Percentiles rank a stretch among this genome's conserved stretches.
These are phyloP conservation scores for Geotrichum macrosporum DNA, from an alignment of 1,139 yeast species.

Conservation along the genomic window DNA sequence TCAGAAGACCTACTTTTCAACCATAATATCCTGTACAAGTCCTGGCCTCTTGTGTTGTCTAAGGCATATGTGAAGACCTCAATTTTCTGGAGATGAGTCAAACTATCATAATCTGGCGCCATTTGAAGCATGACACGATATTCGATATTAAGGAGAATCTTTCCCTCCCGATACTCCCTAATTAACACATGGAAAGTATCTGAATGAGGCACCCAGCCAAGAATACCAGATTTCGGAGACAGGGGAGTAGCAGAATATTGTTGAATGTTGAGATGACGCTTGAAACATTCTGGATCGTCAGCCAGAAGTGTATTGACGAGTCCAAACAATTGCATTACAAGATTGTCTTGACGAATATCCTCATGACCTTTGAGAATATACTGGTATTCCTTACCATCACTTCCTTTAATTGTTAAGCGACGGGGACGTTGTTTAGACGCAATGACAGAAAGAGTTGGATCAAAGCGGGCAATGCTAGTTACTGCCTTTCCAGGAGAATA, in stretches of 20 bases:
- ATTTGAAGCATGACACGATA: slow-evolving; percentile 94
- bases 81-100: slow-evolving; percentile 84
- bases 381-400: slow-evolving; percentile 86
- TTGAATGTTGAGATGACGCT: slow-evolving; percentile 90
- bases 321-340: slow-evolving; percentile 97
- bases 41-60: slow-evolving; percentile 95
- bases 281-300: slow-evolving; percentile 93
- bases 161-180: slow-evolving; percentile 87
- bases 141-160: slow-evolving; percentile 83
- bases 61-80: slow-evolving; percentile 95
- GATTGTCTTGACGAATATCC: slow-evolving; percentile 94
- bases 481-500: slow-evolving; percentile 81
- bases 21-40: slow-evolving; percentile 93
- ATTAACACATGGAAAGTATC: slow-evolving; percentile 95
- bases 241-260: slow-evolving; percentile 89
- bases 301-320: slow-evolving; percentile 83
- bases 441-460: slow-evolving; percentile 81
- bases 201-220: slow-evolving; percentile 97
- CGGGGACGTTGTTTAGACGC: slow-evolving; percentile 96
- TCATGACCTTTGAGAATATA: slow-evolving; percentile 91
- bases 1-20: slow-evolving; percentile 92
- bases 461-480: slow-evolving; percentile 67
- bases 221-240: slow-evolving; percentile 92
- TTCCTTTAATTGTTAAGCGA: slow-evolving; percentile 69
- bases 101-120: slow-evolving; percentile 95